Evolutionary conservation across 2,329 filamentous ascomycete species (phyloP).

Genomic region (Scytalidium lignicola): DNA sequence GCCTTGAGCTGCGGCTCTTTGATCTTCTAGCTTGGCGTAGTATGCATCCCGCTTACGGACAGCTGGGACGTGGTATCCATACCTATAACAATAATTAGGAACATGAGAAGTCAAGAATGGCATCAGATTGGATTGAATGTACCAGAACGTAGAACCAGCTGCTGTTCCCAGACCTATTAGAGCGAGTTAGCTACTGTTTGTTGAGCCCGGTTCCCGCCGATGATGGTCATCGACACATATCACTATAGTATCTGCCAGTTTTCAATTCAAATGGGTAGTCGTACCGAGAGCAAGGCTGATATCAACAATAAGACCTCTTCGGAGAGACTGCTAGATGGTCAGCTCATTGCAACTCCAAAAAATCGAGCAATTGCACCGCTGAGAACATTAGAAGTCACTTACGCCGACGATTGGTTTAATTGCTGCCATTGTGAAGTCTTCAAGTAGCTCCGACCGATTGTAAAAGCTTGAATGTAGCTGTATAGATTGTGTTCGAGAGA

Average conservation of each 20-base stretch:
- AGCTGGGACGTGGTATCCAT: slow-evolving; percentile 38
- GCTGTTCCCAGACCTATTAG: slow-evolving; percentile 47
- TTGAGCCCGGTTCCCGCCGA: background rate
- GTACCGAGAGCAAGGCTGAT: slow-evolving; percentile 51
- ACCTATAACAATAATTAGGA: slow-evolving; percentile 17
- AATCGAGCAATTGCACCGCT: background rate
- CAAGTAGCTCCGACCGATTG: slow-evolving; percentile 21
- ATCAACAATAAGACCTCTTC: slow-evolving; percentile 52
- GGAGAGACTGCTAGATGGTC: slow-evolving; percentile 47
- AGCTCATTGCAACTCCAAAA: slow-evolving; percentile 17
- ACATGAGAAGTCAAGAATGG: background rate
- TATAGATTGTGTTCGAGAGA: background rate
- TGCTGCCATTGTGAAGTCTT: slow-evolving; percentile 17
- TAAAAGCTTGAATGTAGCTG: slow-evolving; percentile 12
- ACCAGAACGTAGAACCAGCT: slow-evolving; percentile 52
- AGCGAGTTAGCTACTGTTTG: background rate
- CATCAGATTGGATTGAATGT: slow-evolving; percentile 15
- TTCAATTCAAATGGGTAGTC: slow-evolving; percentile 14
- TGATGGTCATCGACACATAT: background rate
- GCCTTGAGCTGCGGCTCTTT: slow-evolving; percentile 24
- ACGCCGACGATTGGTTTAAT: slow-evolving; percentile 33
- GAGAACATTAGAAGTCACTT: slow-evolving; percentile 12
- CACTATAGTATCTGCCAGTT: background rate
- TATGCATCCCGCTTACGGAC: slow-evolving; percentile 34
- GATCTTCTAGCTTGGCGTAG: slow-evolving; percentile 36